Conservation (phyloP, 2,329 filamentous ascomycete genomes). For the Pleurostoma richardsiae region DNA sequence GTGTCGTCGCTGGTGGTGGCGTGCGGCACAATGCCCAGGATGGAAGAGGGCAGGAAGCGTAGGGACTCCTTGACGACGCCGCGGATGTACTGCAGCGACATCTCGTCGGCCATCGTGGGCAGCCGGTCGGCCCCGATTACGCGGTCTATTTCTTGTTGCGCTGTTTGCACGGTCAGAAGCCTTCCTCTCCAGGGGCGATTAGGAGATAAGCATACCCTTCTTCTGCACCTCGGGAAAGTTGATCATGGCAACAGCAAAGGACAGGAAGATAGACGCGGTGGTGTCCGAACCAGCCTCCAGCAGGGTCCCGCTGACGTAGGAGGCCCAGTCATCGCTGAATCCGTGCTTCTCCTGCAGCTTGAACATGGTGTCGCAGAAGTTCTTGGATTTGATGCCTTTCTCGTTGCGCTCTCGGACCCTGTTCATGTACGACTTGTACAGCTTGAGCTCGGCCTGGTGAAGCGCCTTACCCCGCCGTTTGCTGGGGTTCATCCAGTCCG, state of each 20-base stretch:
- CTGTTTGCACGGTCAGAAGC: slow-evolving; percentile 24
- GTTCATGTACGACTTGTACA: slow-evolving; percentile 33
- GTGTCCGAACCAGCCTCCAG: slow-evolving; percentile 38
- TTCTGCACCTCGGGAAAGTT: slow-evolving; percentile 27
- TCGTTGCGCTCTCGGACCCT: slow-evolving; percentile 18
- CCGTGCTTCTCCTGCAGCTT: slow-evolving; percentile 11
- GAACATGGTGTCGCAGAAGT: slow-evolving; percentile 16
- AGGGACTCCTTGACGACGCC: slow-evolving; percentile 35
- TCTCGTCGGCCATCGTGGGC: slow-evolving; percentile 29
- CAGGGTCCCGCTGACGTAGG: slow-evolving; percentile 27
- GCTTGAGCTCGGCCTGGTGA: slow-evolving; percentile 33
- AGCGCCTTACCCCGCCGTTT: slow-evolving; percentile 31
- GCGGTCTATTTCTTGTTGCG: slow-evolving; percentile 32
- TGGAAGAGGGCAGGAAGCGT: slow-evolving; percentile 37
- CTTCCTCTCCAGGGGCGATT: no score
- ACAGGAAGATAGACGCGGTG: slow-evolving; percentile 30
- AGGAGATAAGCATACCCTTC: no score
- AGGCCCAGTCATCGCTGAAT: slow-evolving; percentile 22
- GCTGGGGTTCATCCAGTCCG: slow-evolving; percentile 32
- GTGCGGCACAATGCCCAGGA: slow-evolving; percentile 32
- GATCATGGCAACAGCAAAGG: slow-evolving; percentile 41
- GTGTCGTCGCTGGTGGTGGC: slow-evolving; percentile 33
- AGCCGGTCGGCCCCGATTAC: slow-evolving; percentile 31
- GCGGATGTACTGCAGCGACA: slow-evolving; percentile 34
- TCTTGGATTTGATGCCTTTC: slow-evolving; percentile 7